Conservation (phyloP, 306 rosid species). For the Prunus armeniaca region DNA sequence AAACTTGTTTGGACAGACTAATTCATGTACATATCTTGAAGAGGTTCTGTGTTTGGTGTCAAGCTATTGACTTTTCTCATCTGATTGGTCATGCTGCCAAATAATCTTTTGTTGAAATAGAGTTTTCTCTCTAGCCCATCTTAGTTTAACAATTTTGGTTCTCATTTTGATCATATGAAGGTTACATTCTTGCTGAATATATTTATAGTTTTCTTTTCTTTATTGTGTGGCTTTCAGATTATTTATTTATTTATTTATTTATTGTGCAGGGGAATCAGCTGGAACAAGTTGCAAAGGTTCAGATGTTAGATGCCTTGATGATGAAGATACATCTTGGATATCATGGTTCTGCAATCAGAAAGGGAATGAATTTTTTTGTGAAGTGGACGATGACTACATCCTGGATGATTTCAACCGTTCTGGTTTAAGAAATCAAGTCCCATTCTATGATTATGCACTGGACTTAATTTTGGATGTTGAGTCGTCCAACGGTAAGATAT, state of each 20-base stretch:
- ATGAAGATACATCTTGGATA: conserved; percentile 1
- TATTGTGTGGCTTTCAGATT: no score
- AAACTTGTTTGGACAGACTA: background rate
- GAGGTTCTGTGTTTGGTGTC: background rate
- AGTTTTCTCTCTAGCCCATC: background rate
- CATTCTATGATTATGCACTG: background rate
- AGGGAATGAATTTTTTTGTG: background rate
- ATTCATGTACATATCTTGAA: background rate
- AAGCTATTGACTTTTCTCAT: background rate
- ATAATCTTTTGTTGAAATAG: background rate
- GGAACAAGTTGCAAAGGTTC: background rate
- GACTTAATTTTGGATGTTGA: background rate
- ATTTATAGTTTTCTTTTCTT: background rate
- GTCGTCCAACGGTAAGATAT: conserved; percentile 2
- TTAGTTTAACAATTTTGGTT: background rate
- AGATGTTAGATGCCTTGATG: background rate
- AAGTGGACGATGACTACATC: background rate
- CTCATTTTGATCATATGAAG: background rate
- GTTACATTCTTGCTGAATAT: background rate
- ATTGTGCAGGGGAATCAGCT: background rate
- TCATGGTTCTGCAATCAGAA: conserved; percentile 3
- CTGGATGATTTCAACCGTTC: background rate
- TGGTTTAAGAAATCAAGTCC: background rate
- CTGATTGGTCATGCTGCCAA: background rate
- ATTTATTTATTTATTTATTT: background rate